A percentile compares a stretch with the other conserved stretches of the same genome.
phyloP scores from a whole-genome alignment of 192 early-diverging fungal species.

The Coemansia sp. region DNA sequence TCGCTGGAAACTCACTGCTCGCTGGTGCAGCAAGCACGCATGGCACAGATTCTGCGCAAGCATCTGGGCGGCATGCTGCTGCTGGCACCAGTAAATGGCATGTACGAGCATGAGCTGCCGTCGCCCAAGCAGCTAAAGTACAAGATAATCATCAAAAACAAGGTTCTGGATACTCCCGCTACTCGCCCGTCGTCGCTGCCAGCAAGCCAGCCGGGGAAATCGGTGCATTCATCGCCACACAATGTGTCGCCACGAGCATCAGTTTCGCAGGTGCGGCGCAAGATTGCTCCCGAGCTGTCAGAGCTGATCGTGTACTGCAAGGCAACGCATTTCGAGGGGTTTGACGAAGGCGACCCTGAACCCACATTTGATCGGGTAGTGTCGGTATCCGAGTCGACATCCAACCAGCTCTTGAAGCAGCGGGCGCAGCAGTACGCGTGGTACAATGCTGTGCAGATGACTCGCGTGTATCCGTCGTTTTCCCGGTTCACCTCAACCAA shows the following conservation, averaged over 20 bases:
- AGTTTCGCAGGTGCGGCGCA: constrained; percentile 39
- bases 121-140: constrained; percentile 68
- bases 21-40: constrained; percentile 66
- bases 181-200: constrained; percentile 21
- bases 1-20: constrained; percentile 84
- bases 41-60: constrained; percentile 69
- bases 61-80: constrained; percentile 70
- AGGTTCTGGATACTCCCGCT: constrained; percentile 30
- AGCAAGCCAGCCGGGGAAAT: background rate
- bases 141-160: constrained; percentile 76
- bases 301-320: constrained; percentile 64
- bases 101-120: constrained; percentile 54
- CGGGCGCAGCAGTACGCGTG: constrained; percentile 55
- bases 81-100: constrained; percentile 30
- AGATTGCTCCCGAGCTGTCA: constrained; percentile 57
- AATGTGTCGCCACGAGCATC: constrained; percentile 34
- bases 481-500: constrained; percentile 80
- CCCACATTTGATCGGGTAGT: constrained; percentile 62
- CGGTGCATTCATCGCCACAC: constrained; percentile 1
- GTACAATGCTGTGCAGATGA: constrained; percentile 61
- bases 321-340: constrained; percentile 59
- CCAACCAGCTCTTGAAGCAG: constrained; percentile 55
- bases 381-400: constrained; percentile 72
- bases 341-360: constrained; percentile 46
- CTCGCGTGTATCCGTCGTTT: constrained; percentile 78